These are phyloP conservation scores for Emergomyces orientalis DNA, from an alignment of 2,329 filamentous ascomycete species.

Conservation along the genomic window DNA sequence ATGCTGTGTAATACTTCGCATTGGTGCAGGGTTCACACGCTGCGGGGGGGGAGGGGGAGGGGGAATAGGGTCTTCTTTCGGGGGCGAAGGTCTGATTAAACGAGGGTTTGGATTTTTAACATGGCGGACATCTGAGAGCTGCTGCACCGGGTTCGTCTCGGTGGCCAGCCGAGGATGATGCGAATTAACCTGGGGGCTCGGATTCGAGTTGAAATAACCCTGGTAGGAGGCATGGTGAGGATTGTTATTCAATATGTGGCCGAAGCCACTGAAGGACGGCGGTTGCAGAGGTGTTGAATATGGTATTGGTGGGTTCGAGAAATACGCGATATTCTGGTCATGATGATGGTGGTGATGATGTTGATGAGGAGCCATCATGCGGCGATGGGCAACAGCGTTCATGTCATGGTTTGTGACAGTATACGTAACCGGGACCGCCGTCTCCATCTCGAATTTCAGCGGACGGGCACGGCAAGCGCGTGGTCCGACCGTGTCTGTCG, in stretches of 20 bases:
- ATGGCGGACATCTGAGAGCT: constrained; percentile 30
- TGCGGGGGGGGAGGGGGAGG: constrained; percentile 7
- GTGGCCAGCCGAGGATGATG: constrained; percentile 13
- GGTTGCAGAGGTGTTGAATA: constrained; percentile 32
- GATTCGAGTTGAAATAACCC: constrained; percentile 26
- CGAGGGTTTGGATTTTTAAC: constrained; percentile 31
- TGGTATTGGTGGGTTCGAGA: constrained; percentile 27
- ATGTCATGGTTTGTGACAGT: constrained; percentile 32
- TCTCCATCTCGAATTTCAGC: constrained; percentile 28
- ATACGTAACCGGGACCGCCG: constrained; percentile 34
- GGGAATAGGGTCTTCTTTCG: constrained; percentile 14
- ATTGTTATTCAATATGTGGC: constrained; percentile 26
- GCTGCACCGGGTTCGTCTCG: constrained; percentile 21
- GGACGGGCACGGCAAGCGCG: not conserved
- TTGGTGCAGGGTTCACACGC: not conserved
- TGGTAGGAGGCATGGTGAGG: constrained; percentile 25
- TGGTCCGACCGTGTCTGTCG: not conserved
- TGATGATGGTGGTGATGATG: constrained; percentile 22
- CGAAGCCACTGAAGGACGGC: constrained; percentile 26
- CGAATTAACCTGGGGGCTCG: constrained; percentile 15
- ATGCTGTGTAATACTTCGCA: not conserved
- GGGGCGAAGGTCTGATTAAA: constrained; percentile 15
- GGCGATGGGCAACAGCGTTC: constrained; percentile 29
- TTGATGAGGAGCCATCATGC: constrained; percentile 28
- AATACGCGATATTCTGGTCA: constrained; percentile 29